These are phyloP conservation scores for Aspergillus flavus DNA, from an alignment of 2,329 filamentous ascomycete species.

Conservation along the genomic window DNA sequence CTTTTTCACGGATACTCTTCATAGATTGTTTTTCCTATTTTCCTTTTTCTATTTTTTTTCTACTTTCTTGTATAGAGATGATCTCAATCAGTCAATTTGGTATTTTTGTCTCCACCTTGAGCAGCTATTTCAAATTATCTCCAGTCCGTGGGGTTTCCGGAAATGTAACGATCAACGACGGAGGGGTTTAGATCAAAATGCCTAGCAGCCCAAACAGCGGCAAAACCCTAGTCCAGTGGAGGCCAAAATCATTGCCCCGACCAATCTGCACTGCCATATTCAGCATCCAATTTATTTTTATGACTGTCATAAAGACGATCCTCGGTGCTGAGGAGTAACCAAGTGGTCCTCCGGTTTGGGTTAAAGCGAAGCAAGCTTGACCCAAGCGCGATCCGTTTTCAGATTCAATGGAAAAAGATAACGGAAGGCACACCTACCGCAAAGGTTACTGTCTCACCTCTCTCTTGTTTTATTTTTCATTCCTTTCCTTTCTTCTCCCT, in stretches of 20 bases:
- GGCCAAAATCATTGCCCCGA: not conserved
- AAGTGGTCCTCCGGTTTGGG: slow-evolving; percentile 3
- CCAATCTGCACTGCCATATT: not conserved
- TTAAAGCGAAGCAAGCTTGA: not conserved
- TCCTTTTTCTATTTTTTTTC: not conserved
- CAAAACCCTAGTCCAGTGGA: slow-evolving; percentile 3
- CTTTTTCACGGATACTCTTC: not conserved
- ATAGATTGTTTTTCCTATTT: not conserved
- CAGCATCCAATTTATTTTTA: not conserved
- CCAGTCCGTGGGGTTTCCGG: not conserved
- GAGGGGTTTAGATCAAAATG: not conserved
- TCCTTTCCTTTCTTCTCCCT: not conserved
- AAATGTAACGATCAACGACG: not conserved
- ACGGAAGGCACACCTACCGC: not conserved
- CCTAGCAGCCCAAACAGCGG: slow-evolving; percentile 5
- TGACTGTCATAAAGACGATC: slow-evolving; percentile 5
- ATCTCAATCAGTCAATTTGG: not conserved
- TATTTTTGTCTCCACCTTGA: not conserved
- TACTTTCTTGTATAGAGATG: not conserved
- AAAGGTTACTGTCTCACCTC: not conserved
- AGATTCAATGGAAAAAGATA: not conserved
- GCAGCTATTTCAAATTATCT: not conserved
- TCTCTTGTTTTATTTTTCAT: not conserved
- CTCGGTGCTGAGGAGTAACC: not conserved
- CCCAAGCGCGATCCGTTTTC: slow-evolving; percentile 5